Percentiles rank a stretch among this genome's conserved stretches.
Evolutionary conservation across 371 early-diverging fungal species (phyloP).

Genomic region (Nematocida parisii): DNA sequence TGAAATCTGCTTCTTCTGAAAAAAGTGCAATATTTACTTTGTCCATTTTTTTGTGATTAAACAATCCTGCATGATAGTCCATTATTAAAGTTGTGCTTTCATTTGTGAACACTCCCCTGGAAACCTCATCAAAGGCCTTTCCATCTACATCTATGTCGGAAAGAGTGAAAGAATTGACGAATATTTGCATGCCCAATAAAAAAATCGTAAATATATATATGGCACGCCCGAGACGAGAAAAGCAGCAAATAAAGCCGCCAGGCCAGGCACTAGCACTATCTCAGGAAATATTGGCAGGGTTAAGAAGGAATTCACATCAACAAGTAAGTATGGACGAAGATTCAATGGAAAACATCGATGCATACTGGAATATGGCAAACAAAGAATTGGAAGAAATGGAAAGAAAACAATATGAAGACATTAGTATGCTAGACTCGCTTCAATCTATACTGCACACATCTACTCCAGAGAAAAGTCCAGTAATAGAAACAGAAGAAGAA

Average conservation of each 20-base stretch:
- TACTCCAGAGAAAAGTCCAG: neutral
- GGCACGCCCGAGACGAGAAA: neutral
- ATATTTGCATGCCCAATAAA: slow-evolving; percentile 56
- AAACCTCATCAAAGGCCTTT: slow-evolving; percentile 47
- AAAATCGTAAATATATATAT: slow-evolving; percentile 40
- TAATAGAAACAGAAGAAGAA: neutral
- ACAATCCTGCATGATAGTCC: slow-evolving; percentile 36
- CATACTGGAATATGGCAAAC: slow-evolving; percentile 58
- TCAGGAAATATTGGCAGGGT: slow-evolving; percentile 31
- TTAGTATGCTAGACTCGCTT: neutral
- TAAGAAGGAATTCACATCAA: slow-evolving; percentile 15
- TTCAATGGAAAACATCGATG: slow-evolving; percentile 58
- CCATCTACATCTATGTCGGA: slow-evolving; percentile 44
- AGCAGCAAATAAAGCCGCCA: slow-evolving; percentile 9
- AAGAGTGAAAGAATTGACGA: slow-evolving; percentile 42
- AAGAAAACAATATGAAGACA: slow-evolving; percentile 24
- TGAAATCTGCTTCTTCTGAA: slow-evolving; percentile 37
- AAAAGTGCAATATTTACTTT: slow-evolving; percentile 33
- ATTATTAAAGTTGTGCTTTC: slow-evolving; percentile 4
- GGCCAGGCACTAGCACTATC: slow-evolving; percentile 19
- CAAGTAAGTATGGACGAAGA: slow-evolving; percentile 47
- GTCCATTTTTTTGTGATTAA: slow-evolving; percentile 41
- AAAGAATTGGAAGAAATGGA: slow-evolving; percentile 58
- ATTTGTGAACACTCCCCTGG: slow-evolving; percentile 27
- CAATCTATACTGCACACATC: neutral